Evolutionary conservation across 2,329 filamentous ascomycete genomes (phyloP), one percentile per base, ranked within the genome.

Genomic region (Byssochlamys sp.): DNA sequence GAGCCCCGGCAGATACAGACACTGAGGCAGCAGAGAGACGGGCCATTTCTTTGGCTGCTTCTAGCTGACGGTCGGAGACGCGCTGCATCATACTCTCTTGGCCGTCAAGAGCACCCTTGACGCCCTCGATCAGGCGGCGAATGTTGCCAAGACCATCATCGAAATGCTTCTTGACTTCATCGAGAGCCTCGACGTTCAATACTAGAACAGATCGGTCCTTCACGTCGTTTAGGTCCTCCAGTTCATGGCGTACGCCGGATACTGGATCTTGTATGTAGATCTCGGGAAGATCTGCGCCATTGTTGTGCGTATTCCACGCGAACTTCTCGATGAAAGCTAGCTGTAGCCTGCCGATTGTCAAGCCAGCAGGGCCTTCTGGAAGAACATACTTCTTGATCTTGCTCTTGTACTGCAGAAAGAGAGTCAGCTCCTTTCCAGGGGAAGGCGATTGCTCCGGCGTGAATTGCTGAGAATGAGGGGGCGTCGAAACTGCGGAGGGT

Each of bases 321-420:
- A 99, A 99, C 71, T 96, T 99, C 65, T 99, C 94, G 65, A 99
- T 99, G 66, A 99, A 99, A 0, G 94, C 92, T 28, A 99, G 81
- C 71, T 99, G 92, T 58, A 99, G 75, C 26, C 91, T 84, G 1
- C 91, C 91, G 59, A 96, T 87, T 2, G 90, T 92, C 10, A 99
- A 80, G 61, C 92, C 90, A 31, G 86, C 85, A 63, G 87, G 86
- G 1, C 92, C 92, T 70, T 95, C 91, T 0, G 89, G 78, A 33
- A 97, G 81, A 14, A 96, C 85, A 69, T 95, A 95, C 71, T 97
- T 97, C 75, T 96, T 97, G 65, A 97, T 91, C 70, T 94, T 94
- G 65, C 88, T 94, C 71, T 95, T 96, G 77, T 97, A 96, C 73
- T 97, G 92, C 60, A 97, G 74, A 71, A 97, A 99, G 45, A 99